Base-by-base conservation (phyloP, 1,139 yeast species). In the Candida labiduridarum region DNA sequence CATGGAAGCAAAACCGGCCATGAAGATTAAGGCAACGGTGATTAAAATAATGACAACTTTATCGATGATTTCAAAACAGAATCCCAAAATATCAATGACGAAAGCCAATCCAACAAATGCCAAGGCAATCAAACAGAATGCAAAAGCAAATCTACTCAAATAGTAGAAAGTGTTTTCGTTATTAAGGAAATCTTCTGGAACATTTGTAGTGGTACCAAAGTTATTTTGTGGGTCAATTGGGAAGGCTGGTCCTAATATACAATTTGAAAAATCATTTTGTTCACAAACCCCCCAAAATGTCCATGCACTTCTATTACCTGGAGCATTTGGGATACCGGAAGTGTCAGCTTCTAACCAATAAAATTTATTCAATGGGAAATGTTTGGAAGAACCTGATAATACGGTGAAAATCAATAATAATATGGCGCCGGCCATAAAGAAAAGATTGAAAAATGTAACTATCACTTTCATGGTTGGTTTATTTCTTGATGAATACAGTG, bases 221-320 rank as follows among this genome's bases (percentile, higher is more conserved):
- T 87, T 87, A 66, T 86, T 89, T 51, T 70, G 78, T 30, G 94
- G 94, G 5, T 91, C 84, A 56, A 87, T 70, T 52, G 92, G 89
- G 62, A 73, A 78, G 45, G 87, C 92, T 41, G 81, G 80, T 14
- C 78, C 79, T 46, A 64, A 62, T 33, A 62, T 57, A 62, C 81
- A 76, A 15, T 85, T 80, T 47, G 76, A 70, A 55, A 71, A 70
- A 60, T 69, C 62, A 22, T 61, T 52, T 45, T 71, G 69, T 49
- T 78, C 76, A 67, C 91, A 85, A 44, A 85, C 79, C 59, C 94
- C 94, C 95, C 95, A 87, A 73, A 83, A 87, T 2, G 92, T 84
- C 94, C 94, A 87, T 56, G 89, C 83, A 16, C 89, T 72, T 51
- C 59, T 59, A 31, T 66, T 52, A 35, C 66, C 69, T 35, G 79